Evolutionary conservation across 2,329 filamentous ascomycete genomes (phyloP).

Genomic region (Colletotrichum incanum): DNA sequence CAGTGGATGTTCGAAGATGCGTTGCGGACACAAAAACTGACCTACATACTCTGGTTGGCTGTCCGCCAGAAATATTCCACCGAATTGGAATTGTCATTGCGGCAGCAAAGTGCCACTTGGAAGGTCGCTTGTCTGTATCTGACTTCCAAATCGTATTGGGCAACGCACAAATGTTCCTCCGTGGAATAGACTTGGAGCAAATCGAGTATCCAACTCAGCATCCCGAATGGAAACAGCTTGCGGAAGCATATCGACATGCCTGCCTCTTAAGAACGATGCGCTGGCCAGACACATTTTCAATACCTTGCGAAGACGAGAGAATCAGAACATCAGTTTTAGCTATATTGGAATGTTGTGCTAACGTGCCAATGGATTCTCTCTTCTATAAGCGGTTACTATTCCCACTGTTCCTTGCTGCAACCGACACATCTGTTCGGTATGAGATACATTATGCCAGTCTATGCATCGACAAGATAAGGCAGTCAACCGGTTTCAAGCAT

Average conservation of each 20-base stretch:
- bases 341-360: conserved; percentile 48
- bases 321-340: conserved; percentile 46
- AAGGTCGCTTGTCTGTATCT: not conserved
- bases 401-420: conserved; percentile 49
- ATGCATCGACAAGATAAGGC: conserved; percentile 48
- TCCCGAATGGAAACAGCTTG: conserved; percentile 48
- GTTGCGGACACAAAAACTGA: conserved; percentile 44
- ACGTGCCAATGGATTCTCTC: conserved; percentile 43
- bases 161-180: conserved; percentile 47
- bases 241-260: conserved; percentile 50
- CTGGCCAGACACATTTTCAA: conserved; percentile 47
- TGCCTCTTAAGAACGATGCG: conserved; percentile 49
- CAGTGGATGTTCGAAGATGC: conserved; percentile 46
- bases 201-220: conserved; percentile 48
- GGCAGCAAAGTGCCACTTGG: conserved; percentile 44
- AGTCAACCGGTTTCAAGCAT: conserved; percentile 47
- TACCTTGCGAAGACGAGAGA: conserved; percentile 45
- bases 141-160: conserved; percentile 44
- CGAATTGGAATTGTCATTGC: conserved; percentile 48
- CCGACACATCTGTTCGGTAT: conserved; percentile 46
- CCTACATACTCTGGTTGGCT: conserved; percentile 49
- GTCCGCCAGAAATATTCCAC: conserved; percentile 48
- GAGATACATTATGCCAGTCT: conserved; percentile 48
- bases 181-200: conserved; percentile 47
- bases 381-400: conserved; percentile 50